Conservation (phyloP, 2,329 filamentous ascomycete genomes). For the Fusarium coicis region DNA sequence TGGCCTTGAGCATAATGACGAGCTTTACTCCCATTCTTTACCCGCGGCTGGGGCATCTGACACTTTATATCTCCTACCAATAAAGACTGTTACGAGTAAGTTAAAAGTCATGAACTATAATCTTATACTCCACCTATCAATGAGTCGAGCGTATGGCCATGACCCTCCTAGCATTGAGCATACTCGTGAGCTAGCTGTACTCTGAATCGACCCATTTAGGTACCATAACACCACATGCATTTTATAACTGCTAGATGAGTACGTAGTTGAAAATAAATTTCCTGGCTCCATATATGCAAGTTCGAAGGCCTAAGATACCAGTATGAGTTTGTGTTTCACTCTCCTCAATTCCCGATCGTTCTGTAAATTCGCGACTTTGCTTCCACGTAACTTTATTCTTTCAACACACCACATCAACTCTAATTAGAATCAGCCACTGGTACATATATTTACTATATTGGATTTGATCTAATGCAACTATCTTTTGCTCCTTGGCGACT, state of each 20-base stretch:
- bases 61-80: background rate
- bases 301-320: background rate
- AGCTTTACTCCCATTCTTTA: background rate
- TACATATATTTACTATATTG: background rate
- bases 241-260: no score
- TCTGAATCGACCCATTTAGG: no score
- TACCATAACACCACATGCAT: no score
- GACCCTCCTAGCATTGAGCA: background rate
- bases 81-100: background rate
- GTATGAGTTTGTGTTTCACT: background rate
- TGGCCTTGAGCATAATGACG: fast-evolving
- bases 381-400: background rate
- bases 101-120: no score
- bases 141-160: background rate
- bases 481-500: background rate
- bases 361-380: background rate
- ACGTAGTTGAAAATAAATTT: no score
- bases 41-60: fast-evolving
- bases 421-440: fast-evolving
- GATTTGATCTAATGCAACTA: background rate
- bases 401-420: background rate
- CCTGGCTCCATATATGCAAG: no score
- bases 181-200: background rate
- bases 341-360: background rate
- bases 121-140: fast-evolving